Evolutionary conservation across 331 rosid genomes (phyloP).

Genomic region (Cydonia oblonga): DNA sequence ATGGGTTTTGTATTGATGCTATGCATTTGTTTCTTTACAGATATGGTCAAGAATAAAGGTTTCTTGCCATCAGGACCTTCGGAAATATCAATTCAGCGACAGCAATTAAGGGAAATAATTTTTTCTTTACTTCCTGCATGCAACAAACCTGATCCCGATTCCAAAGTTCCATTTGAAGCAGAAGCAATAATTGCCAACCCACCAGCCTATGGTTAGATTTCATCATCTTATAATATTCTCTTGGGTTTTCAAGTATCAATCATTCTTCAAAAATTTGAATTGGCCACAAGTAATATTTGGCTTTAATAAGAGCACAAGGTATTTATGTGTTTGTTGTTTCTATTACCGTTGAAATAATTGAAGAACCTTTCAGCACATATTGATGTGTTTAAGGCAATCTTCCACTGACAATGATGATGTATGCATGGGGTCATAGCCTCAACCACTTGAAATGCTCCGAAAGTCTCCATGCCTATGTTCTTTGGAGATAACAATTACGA

Average conservation of each 20-base stretch:
- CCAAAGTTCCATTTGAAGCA: constrained; percentile 43
- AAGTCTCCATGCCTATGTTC: neutral
- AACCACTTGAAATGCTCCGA: neutral
- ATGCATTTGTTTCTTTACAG: constrained; percentile 27
- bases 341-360: neutral
- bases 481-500: neutral
- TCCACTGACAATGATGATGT: neutral
- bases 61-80: constrained; percentile 92
- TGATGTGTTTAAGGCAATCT: neutral
- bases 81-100: constrained; percentile 69
- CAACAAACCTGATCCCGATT: constrained; percentile 50
- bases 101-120: constrained; percentile 60
- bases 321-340: neutral
- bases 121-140: constrained; percentile 79
- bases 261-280: neutral
- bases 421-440: neutral
- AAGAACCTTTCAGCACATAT: neutral
- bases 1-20: neutral
- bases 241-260: neutral
- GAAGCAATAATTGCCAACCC: constrained; percentile 94
- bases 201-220: constrained; percentile 84
- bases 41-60: constrained; percentile 97
- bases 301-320: neutral
- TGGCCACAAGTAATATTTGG: neutral
- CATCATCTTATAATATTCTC: neutral